Conservation (phyloP, 352 stramenopile genomes). For the Globisporangium iwayamae region DNA sequence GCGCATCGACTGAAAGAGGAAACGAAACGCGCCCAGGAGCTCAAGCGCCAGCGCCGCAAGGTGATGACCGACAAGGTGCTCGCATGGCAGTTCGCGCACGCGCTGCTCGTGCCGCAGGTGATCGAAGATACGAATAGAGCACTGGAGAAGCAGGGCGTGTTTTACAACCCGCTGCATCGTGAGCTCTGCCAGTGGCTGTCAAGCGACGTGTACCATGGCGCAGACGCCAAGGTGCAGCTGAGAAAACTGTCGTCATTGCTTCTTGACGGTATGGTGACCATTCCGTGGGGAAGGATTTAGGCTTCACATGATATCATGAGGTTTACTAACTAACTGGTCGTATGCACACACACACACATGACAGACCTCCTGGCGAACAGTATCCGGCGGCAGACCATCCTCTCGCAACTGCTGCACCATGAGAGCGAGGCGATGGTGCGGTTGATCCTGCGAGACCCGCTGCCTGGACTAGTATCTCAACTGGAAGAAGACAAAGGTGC, state of each 20-base stretch:
- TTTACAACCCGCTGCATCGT: constrained; percentile 59
- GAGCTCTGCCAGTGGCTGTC: constrained; percentile 45
- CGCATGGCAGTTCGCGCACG: constrained; percentile 55
- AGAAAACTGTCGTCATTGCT: constrained; percentile 28
- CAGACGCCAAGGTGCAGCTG: constrained; percentile 42
- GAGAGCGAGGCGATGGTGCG: constrained; percentile 48
- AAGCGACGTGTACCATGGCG: constrained; percentile 34
- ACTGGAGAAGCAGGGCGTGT: constrained; percentile 50
- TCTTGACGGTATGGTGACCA: constrained; percentile 33
- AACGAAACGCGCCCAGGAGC: constrained; percentile 38
- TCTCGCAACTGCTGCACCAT: constrained; percentile 34
- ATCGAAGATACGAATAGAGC: constrained; percentile 26
- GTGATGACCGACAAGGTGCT: constrained; percentile 55
- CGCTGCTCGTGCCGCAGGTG: constrained; percentile 32
- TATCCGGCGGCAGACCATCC: constrained; percentile 42
- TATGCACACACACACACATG: not conserved
- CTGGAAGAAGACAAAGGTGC: constrained; percentile 13
- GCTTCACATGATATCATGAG: not conserved
- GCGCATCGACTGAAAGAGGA: constrained; percentile 47
- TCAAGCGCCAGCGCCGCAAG: constrained; percentile 32
- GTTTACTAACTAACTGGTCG: not conserved
- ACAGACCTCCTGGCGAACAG: constrained; percentile 45
- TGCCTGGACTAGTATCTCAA: constrained; percentile 13
- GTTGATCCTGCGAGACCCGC: constrained; percentile 44
- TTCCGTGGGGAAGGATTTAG: not conserved